Evolutionary conservation across 352 stramenopile species (phyloP), one percentile per base, ranked within the genome.

Genomic region (Phytophthora ohioensis): DNA sequence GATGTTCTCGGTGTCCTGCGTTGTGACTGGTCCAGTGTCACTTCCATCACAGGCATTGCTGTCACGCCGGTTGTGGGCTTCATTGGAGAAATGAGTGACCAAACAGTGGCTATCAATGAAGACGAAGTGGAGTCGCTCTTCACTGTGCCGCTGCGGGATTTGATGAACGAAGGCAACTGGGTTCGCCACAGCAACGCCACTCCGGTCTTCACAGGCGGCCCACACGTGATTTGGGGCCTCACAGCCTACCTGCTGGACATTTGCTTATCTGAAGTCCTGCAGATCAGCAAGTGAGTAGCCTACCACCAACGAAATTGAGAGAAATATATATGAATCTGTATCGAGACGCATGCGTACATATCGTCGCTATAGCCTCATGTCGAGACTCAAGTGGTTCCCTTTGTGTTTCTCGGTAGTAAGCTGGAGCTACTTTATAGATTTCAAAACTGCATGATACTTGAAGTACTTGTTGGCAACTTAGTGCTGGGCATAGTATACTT

Each of bases 11-110:
- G 97, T 11, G 91, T 99, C 15, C 70, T 93, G 39, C 88, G 97
- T 45, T 99, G 97, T 71, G 98, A 99, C 82, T 99, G 97, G 97
- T 91, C 87, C 49, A 95, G 96, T 65, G 90, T 98, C 52, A 91
- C 94, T 30, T 97, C 92, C 13, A 97, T 99, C 66, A 98, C 97
- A 36, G 97, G 97, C 54, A 96, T 99, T 55, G 97, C 96, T 32
- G 97, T 99, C n/a, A 99, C 97, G 45, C 97, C 97, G 2, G 92
- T 99, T 39, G 95, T 99, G 0, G 98, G 97, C 7, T 99, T 93
- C 63, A 78, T 99, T 55, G 97, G 96, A 38, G 96, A 99, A 69
- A 88, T 99, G 67, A 91, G 84, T 55, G 85, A 96, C 60, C 80
- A 92, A 41, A 89, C 93, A 38, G 73, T 99, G 10, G 82, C 92